Conservation (phyloP, 139 green algal genomes). For the Desmodesmus armatus region DNA sequence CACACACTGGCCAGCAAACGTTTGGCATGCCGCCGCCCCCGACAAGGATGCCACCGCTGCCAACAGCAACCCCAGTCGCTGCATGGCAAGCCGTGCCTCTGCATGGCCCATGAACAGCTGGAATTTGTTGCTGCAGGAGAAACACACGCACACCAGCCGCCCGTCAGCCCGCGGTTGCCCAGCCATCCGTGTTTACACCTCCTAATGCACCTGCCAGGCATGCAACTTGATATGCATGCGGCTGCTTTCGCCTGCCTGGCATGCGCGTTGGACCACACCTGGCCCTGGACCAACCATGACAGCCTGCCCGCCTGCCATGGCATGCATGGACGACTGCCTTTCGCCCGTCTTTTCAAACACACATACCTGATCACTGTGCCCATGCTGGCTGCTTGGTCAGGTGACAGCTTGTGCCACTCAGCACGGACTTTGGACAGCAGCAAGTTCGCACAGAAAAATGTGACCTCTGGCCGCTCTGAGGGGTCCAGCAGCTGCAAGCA, state of each 20-base stretch:
- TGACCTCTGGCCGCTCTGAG: constrained; percentile 47
- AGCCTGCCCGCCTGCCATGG: not conserved
- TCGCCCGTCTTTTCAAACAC: no score
- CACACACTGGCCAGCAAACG: constrained; percentile 46
- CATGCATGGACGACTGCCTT: no score
- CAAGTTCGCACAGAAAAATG: constrained; percentile 73
- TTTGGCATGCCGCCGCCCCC: constrained; percentile 22
- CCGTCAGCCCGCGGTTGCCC: constrained; percentile 2
- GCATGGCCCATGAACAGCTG: constrained; percentile 36
- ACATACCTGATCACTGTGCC: constrained; percentile 38
- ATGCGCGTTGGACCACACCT: no score
- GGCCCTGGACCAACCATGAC: no score
- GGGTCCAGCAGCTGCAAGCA: constrained; percentile 56
- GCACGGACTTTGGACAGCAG: constrained; percentile 65
- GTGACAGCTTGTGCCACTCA: constrained; percentile 62
- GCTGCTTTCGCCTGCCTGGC: no score
- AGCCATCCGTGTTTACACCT: no score
- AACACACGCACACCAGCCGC: constrained; percentile 23
- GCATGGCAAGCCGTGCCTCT: constrained; percentile 36
- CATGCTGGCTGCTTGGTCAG: constrained; percentile 43
- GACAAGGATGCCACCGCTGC: constrained; percentile 46
- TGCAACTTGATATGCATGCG: not conserved
- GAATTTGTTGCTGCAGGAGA: constrained; percentile 42
- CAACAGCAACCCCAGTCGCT: constrained; percentile 47
- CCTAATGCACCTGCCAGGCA: no score